Evolutionary conservation across 768 basidiomycete species (phyloP).

Genomic region (Naganishia vaughanmartiniae): DNA sequence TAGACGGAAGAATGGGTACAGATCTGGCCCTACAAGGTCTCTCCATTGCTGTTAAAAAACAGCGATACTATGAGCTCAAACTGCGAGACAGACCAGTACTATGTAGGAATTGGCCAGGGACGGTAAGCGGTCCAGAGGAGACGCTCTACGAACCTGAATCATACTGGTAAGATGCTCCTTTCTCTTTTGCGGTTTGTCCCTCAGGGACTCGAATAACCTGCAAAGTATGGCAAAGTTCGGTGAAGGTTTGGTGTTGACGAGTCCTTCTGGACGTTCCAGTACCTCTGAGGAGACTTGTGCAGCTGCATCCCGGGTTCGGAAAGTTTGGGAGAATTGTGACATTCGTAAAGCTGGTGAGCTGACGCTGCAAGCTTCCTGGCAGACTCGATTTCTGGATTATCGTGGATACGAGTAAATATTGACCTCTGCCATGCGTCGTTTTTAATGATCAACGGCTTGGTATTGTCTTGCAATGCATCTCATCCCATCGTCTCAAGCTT

Average conservation of each 20-base stretch:
- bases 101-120: background rate
- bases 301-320: constrained; percentile 10
- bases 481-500: too few species aligned
- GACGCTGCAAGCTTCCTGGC: background rate
- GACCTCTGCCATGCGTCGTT: too few species aligned
- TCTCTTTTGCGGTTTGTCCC: constrained; percentile 70
- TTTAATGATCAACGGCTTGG: too few species aligned
- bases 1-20: constrained; percentile 85
- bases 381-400: too few species aligned
- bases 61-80: constrained; percentile 28
- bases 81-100: background rate
- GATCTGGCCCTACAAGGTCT: constrained; percentile 74
- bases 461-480: too few species aligned
- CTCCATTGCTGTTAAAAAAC: constrained; percentile 68
- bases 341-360: background rate
- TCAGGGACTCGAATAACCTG: constrained; percentile 71
- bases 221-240: constrained; percentile 43
- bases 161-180: constrained; percentile 69
- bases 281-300: constrained; percentile 10
- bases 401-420: too few species aligned
- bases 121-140: constrained; percentile 43
- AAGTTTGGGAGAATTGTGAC: constrained; percentile 16
- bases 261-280: constrained; percentile 34
- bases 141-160: constrained; percentile 64
- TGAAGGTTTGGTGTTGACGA: constrained; percentile 35